Percentiles rank a stretch among this genome's conserved stretches.
phyloP scores from a whole-genome alignment of 768 basidiomycete species.

The Erythrobasidium yunnanense region DNA sequence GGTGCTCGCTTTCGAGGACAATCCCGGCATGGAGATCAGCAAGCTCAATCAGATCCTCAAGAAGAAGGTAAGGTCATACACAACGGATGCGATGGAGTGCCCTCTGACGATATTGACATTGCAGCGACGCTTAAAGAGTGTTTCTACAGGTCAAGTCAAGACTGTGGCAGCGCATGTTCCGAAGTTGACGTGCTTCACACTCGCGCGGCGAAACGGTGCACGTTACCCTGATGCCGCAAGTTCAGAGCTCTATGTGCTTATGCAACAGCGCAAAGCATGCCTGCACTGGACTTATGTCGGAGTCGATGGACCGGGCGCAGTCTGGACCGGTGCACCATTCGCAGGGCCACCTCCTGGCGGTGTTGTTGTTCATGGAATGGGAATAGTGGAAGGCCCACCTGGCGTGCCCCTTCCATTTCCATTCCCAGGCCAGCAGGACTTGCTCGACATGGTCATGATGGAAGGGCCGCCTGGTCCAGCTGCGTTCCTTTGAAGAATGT shows the following conservation, averaged over 20 bases:
- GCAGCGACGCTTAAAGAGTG: constrained; percentile 1
- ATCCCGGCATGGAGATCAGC: constrained; percentile 1
- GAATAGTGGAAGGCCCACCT: no score
- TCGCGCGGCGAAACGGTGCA: neutral
- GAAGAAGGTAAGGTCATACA: constrained; percentile 9
- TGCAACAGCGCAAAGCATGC: constrained; percentile 7
- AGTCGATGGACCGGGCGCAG: neutral
- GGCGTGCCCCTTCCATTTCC: no score
- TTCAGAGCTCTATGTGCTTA: neutral
- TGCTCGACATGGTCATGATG: no score
- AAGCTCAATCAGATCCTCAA: constrained; percentile 1
- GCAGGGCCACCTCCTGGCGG: no score
- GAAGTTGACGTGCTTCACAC: constrained; percentile 4
- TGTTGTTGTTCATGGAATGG: no score
- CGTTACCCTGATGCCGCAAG: neutral
- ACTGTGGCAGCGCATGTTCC: neutral
- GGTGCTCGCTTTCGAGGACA: constrained; percentile 17
- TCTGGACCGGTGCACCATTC: no score
- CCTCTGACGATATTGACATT: neutral
- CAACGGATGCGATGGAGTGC: neutral
- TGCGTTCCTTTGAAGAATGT: no score
- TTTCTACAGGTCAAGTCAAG: neutral
- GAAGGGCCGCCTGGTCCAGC: no score
- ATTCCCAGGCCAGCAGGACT: no score
- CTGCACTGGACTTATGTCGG: constrained; percentile 12